Evolutionary conservation across 495 filamentous ascomycete genomes (phyloP).

Genomic region (Trichoderma erinaceum): DNA sequence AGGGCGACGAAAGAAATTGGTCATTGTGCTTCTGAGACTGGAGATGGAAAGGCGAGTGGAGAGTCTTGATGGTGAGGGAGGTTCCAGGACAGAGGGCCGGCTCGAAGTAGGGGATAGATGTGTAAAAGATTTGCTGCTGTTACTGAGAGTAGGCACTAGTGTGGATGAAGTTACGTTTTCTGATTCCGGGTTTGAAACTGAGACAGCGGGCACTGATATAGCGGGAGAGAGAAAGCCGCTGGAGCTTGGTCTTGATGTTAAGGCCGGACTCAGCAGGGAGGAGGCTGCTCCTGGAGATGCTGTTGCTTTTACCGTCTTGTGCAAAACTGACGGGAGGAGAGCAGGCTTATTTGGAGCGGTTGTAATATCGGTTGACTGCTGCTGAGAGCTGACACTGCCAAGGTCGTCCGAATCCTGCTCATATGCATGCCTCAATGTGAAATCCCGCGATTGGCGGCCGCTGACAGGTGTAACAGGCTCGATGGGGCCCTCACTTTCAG

Average conservation of each 20-base stretch:
- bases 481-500: slow-evolving; percentile 41
- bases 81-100: slow-evolving; percentile 20
- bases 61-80: slow-evolving; percentile 21
- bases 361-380: neutral
- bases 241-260: neutral
- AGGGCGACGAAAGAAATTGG: slow-evolving; percentile 29
- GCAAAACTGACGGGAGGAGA: slow-evolving; percentile 1
- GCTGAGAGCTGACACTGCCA: slow-evolving; percentile 4
- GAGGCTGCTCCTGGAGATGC: neutral
- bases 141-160: slow-evolving; percentile 11
- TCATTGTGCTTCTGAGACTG: slow-evolving; percentile 34
- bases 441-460: slow-evolving; percentile 45
- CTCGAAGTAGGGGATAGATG: slow-evolving; percentile 15
- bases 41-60: slow-evolving; percentile 33
- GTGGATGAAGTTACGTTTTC: neutral
- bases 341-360: neutral
- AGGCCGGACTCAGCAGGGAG: neutral
- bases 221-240: neutral
- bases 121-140: slow-evolving; percentile 19
- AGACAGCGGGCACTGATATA: neutral
- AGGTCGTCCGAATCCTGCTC: slow-evolving; percentile 6
- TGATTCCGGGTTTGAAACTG: neutral
- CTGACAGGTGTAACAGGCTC: slow-evolving; percentile 46
- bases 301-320: neutral
- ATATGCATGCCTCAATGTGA: slow-evolving; percentile 19